Evolutionary conservation across 2,329 filamentous ascomycete genomes (phyloP), one percentile per base, ranked within the genome.

Genomic region (Acrocalymma vagum): DNA sequence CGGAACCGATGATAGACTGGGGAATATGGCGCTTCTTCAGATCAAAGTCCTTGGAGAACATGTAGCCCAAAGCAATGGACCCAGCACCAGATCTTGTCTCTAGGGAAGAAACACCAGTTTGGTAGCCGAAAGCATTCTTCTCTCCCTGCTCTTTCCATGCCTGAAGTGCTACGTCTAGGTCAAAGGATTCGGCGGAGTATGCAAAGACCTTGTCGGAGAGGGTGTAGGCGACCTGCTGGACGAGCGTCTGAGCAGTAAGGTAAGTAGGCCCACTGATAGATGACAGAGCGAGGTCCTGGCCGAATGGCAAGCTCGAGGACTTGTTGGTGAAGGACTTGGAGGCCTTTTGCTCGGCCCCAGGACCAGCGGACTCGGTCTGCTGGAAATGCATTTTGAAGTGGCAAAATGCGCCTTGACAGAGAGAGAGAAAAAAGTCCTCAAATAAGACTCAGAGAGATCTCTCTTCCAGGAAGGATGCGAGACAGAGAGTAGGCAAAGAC

Each of bases 181-280:
- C 89, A 64, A 96, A 97, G 10, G 90, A 88, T 63, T 95, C 89
- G 18, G 92, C 90, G 3, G 93, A 97, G 78, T 95, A 97, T 41
- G 92, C 88, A 77, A 96, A 99, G 74, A 97, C 85, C 79, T 95
- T 96, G 78, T 97, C 92, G 41, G 93, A 97, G 48, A 99, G 81
- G 51, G 89, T 83, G 75, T 96, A 99, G 47, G 93, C 90, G 53
- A 97, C 87, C 74, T 99, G 94, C 77, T 99, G 94, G 53, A 97
- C 87, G 40, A 99, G 83, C 15, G 90, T 85, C 75, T 99, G 94
- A 20, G 91, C 89, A 26, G 93, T 97, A 48, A 93, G 82, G 73
- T 99, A 99, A 40, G 89, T 94, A 55, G 93, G 89, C 11, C 93
- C 94, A 46, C 82, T 85, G 70, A 97, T 88, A 44, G 76, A 76